phyloP scores from a whole-genome alignment of 192 early-diverging fungal genomes.

The Jimgerdemannia flammicorona region DNA sequence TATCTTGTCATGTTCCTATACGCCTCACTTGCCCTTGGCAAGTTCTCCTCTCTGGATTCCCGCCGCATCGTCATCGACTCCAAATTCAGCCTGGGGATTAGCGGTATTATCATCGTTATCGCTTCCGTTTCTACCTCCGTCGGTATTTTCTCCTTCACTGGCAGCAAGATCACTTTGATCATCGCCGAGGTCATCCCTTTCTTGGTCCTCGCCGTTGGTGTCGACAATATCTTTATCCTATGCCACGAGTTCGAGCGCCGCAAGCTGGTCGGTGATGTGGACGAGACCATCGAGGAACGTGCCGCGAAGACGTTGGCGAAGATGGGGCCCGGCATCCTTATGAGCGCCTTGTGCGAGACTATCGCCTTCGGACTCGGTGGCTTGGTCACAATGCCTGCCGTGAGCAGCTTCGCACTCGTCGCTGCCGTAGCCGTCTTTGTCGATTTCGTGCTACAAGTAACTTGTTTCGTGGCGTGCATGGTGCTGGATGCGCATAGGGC shows the following conservation, averaged over 20 bases:
- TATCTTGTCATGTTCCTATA: slow-evolving; percentile 65
- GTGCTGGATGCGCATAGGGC: slow-evolving; percentile 52
- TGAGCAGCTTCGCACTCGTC: slow-evolving; percentile 63
- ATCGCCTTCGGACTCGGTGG: slow-evolving; percentile 60
- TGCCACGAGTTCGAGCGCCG: slow-evolving; percentile 57
- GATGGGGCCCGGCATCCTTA: slow-evolving; percentile 59
- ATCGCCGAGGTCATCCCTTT: slow-evolving; percentile 70
- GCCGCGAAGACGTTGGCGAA: slow-evolving; percentile 52
- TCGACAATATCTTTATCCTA: slow-evolving; percentile 67
- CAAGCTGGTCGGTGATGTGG: slow-evolving; percentile 28
- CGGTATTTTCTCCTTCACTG: slow-evolving; percentile 57
- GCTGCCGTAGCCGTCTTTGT: slow-evolving; percentile 62
- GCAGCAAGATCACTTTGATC: slow-evolving; percentile 60
- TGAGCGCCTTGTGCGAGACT: slow-evolving; percentile 57
- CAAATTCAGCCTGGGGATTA: slow-evolving; percentile 56
- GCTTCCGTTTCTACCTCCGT: slow-evolving; percentile 57
- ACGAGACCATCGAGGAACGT: slow-evolving; percentile 51
- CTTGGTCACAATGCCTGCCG: slow-evolving; percentile 64
- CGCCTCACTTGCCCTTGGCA: slow-evolving; percentile 55
- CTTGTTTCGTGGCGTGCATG: slow-evolving; percentile 56
- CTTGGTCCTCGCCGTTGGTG: slow-evolving; percentile 62
- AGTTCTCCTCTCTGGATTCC: slow-evolving; percentile 25
- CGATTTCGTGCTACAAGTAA: slow-evolving; percentile 62
- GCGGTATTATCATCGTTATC: slow-evolving; percentile 57
- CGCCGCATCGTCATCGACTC: slow-evolving; percentile 52